Base-by-base conservation (phyloP, 1,139 yeast genomes). In the Geotrichum phurueaensis region DNA sequence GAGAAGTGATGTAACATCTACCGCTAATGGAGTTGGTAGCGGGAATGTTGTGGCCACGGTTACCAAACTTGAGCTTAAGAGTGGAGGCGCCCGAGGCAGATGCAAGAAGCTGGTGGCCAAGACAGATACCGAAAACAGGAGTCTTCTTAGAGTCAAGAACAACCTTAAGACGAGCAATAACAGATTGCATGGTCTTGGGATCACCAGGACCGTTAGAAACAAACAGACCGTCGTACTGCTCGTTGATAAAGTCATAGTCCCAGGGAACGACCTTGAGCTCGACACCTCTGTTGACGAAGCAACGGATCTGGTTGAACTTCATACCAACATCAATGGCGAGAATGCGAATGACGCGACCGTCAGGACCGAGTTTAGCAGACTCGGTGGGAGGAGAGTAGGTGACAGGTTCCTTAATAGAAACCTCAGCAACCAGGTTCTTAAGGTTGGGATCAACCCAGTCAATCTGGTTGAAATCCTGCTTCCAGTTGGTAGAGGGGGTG, bases 201-300 rank as follows among this genome's bases (percentile, higher is more conserved):
- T 95, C 98, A 83, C 99, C 99, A 51, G 99, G 99, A 79, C 99
- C 99, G 76, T 95, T 95, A 62, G 98, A 91, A 67, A 94, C 81
- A 76, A 95, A 95, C 71, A 95, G 81, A 79, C 99, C 99, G 74
- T 95, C 98, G 73, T 87, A 95, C 73, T 89, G 94, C 64, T 75
- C 76, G 31, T 64, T 65, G 64, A 88, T 78, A 73, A 88, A 86
- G 75, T 92, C 97, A 73, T 91, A 84, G 74, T 95, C 86, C 94
- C 96, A 94, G 64, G 99, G 99, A 58, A 95, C 97, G 63, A 95
- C 98, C 73, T 85, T 84, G 69, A 95, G 81, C 77, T 95, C 98
- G 62, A 95, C 97, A 72, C 99, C 99, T 72, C 99, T 88, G 73
- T 85, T 84, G 63, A 94, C 92, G 69, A 95, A 92, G 78, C 99